These are phyloP conservation scores for Blastobotrys capitulatus DNA, from an alignment of 1,139 yeast genomes.

Conservation along the genomic window DNA sequence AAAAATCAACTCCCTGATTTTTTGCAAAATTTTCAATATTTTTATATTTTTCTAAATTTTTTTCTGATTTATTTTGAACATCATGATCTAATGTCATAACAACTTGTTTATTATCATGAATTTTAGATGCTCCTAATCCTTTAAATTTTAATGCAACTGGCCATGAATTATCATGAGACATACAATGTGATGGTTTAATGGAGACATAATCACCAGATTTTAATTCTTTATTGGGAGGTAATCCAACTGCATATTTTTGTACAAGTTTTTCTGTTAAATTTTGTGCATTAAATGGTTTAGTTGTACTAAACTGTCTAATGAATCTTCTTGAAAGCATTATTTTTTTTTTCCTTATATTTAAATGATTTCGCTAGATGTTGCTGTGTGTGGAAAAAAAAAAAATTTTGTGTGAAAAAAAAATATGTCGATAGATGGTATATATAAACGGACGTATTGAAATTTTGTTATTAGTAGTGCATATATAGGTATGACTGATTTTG, in stretches of 20 bases:
- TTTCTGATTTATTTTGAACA: conserved; percentile 86
- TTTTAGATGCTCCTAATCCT: conserved; percentile 85
- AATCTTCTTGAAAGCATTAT: conserved; percentile 9
- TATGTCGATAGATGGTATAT: too few relatives aligned
- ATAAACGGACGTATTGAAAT: too few relatives aligned
- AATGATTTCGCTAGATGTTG: too few relatives aligned
- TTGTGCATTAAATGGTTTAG: conserved; percentile 39
- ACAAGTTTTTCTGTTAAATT: conserved; percentile 93
- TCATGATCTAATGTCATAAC: conserved; percentile 97
- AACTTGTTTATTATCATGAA: conserved; percentile 80
- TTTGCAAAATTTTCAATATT: conserved; percentile 87
- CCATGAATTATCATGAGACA: conserved; percentile 99
- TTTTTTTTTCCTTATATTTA: background rate
- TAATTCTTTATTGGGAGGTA: conserved; percentile 64
- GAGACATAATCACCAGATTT: conserved; percentile 92
- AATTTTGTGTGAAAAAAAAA: background rate
- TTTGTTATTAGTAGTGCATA: too few relatives aligned
- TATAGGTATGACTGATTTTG: too few relatives aligned
- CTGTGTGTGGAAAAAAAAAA: conserved; percentile 2
- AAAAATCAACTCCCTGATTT: conserved; percentile 91
- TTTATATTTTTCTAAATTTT: conserved; percentile 77
- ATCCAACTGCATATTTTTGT: conserved; percentile 84
- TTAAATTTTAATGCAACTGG: conserved; percentile 96
- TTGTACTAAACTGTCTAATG: conserved; percentile 10
- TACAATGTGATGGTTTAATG: conserved; percentile 92